Evolutionary conservation across 1,139 yeast genomes (phyloP).

Genomic region (Zygotorulaspora mrakii): DNA sequence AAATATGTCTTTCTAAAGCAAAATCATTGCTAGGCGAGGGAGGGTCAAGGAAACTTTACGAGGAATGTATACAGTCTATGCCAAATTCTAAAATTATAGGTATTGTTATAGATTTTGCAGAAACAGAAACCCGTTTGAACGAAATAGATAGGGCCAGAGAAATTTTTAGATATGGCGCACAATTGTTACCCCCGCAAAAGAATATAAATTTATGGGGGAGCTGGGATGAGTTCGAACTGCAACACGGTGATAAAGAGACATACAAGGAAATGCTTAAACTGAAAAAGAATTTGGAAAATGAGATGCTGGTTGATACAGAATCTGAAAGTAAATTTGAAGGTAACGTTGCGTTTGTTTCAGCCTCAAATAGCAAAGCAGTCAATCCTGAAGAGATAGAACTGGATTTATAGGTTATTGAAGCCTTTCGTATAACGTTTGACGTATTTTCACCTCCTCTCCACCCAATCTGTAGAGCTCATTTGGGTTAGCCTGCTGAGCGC

Average conservation of each 20-base stretch:
- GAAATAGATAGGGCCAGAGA: constrained; percentile 53
- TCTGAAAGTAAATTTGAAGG: constrained; percentile 37
- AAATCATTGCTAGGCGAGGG: constrained; percentile 18
- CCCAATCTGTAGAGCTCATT: constrained; percentile 94
- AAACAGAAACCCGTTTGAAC: constrained; percentile 30
- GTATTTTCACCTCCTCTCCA: constrained; percentile 28
- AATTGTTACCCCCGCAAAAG: constrained; percentile 43
- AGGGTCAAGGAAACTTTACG: constrained; percentile 25
- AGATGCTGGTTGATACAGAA: constrained; percentile 40
- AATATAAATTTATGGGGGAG: constrained; percentile 48
- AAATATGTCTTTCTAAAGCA: constrained; percentile 20
- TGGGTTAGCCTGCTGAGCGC: constrained; percentile 87
- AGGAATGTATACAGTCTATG: constrained; percentile 26
- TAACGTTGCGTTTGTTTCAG: constrained; percentile 47
- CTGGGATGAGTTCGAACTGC: constrained; percentile 75
- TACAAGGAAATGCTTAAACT: constrained; percentile 71
- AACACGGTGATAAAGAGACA: constrained; percentile 64
- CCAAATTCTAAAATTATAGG: constrained; percentile 26
- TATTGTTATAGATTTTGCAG: constrained; percentile 28
- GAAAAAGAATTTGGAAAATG: constrained; percentile 51
- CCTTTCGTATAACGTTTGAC: constrained; percentile 3
- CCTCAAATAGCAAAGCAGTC: constrained; percentile 21
- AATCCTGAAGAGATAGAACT: constrained; percentile 72
- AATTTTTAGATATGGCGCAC: constrained; percentile 49
- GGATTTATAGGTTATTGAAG: constrained; percentile 37